These are phyloP conservation scores for Cryptococcus sp. DNA, from an alignment of 1,284 basidiomycete species.

Conservation along the genomic window DNA sequence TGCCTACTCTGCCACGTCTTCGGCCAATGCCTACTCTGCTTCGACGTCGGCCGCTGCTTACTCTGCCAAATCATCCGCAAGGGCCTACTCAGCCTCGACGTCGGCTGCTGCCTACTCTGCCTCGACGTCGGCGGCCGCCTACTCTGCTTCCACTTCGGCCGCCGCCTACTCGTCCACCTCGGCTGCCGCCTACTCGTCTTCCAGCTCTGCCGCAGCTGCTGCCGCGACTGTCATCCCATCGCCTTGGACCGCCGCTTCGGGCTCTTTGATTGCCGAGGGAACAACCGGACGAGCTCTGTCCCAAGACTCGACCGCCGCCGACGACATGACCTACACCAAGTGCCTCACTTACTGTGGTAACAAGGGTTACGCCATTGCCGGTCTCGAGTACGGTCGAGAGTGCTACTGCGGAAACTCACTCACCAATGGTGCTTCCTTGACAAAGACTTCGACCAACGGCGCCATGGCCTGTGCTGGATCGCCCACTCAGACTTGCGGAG, in stretches of 20 bases:
- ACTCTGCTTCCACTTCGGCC: constrained; percentile 6
- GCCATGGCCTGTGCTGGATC: constrained; percentile 24
- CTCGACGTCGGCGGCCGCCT: constrained; percentile 7
- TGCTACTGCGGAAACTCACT: constrained; percentile 32
- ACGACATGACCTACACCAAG: constrained; percentile 26
- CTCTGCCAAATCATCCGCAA: constrained; percentile 6
- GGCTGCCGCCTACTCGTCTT: constrained; percentile 6
- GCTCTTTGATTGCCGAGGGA: constrained; percentile 38
- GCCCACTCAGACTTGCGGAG: constrained; percentile 33
- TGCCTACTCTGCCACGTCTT: constrained; percentile 6
- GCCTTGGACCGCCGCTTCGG: constrained; percentile 20
- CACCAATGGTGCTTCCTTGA: constrained; percentile 24
- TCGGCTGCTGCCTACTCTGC: constrained; percentile 5
- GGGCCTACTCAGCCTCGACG: constrained; percentile 1
- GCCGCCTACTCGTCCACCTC: constrained; percentile 2
- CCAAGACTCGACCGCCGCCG: constrained; percentile 9
- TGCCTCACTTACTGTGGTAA: constrained; percentile 18
- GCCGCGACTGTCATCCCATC: constrained; percentile 22
- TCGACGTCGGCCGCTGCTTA: constrained; percentile 11
- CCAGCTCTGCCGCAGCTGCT: constrained; percentile 9
- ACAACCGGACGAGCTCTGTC: constrained; percentile 29
- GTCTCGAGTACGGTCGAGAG: constrained; percentile 30
- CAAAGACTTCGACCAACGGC: constrained; percentile 17
- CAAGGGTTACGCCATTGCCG: constrained; percentile 21
- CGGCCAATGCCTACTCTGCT: constrained; percentile 5